Base-by-base conservation (phyloP, 2,329 filamentous ascomycete genomes). In the Xylaria multiplex region DNA sequence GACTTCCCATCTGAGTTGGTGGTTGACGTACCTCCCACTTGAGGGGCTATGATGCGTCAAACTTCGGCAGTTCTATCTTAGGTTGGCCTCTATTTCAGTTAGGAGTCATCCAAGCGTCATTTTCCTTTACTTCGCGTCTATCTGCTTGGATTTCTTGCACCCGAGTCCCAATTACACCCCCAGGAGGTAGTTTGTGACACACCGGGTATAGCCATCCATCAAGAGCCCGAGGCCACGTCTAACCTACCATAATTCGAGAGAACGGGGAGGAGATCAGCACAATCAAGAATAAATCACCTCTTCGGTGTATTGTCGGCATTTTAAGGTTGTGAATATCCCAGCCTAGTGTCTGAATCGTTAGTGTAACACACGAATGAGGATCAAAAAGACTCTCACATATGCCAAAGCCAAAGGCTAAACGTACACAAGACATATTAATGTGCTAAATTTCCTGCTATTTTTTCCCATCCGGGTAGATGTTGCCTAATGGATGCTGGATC, bases 381-480 rank as follows among this genome's bases (percentile, higher is more conserved):
- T 19, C 6, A 8, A 54, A 48, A 55, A 42, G 49, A 32, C 22
- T 45, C 50, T 30, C 6, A 16, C 50, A 27, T 56, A 56, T n/a
- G 2, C 30, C 2, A 32, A 6, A 32, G 9, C 2, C 11, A 22
- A 14, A 37, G 24, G 16, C 8, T 5, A 30, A 19, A 49, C 6
- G 32, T 61, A 37, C 27, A 14, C 3, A 11, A 19, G 32, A 14
- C 5, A 19, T 27, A 13, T 3, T 1, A 16, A 8, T 42, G 42
- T 43, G 22, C 30, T 48, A 14, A 27, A 8, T 24, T 48, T 5
- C 7, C 27, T 45, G 14, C 30, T n/a, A 32, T 5, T 40, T 40
- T 19, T 6, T 32, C 4, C 16, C 13, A 6, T 40, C 9, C 7
- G 5, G 27, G 19, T 30, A 13, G n/a, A 9, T 6, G 7, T 48